A percentile compares a stretch with the other conserved stretches of the same genome.
Evolutionary conservation across 2,329 filamentous ascomycete species (phyloP).

Genomic region (Microdochium bolleyi): DNA sequence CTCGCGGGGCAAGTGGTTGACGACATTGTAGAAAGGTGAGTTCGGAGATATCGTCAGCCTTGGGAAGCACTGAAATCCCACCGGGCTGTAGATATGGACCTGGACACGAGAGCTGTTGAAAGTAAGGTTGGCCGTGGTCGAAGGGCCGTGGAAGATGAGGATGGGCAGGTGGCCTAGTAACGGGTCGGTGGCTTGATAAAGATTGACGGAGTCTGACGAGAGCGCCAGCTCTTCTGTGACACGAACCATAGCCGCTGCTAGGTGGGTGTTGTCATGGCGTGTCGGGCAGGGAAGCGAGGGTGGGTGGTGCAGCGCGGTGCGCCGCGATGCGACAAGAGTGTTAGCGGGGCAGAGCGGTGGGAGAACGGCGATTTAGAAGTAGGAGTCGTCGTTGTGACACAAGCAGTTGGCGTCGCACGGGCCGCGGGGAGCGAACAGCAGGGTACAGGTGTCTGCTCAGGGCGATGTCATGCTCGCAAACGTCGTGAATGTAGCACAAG

Average conservation of each 20-base stretch:
- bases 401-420: not conserved
- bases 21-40: constrained; percentile 83
- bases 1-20: constrained; percentile 83
- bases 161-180: constrained; percentile 74
- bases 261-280: constrained; percentile 29
- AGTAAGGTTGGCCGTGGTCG: constrained; percentile 79
- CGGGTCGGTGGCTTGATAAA: constrained; percentile 85
- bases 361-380: constrained; percentile 1
- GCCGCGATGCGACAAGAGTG: constrained; percentile 1
- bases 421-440: not conserved
- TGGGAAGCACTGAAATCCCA: constrained; percentile 82
- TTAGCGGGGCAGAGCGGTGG: not conserved
- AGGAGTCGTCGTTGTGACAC: not conserved
- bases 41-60: constrained; percentile 90
- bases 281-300: not conserved
- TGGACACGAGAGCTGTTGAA: constrained; percentile 90
- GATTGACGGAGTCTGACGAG: constrained; percentile 71
- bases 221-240: constrained; percentile 71
- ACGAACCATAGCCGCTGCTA: constrained; percentile 64
- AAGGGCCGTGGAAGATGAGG: constrained; percentile 86
- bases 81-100: constrained; percentile 83
- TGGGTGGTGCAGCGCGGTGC: not conserved
- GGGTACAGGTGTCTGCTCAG: not conserved
- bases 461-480: not conserved
- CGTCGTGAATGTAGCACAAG: not conserved